Evolutionary conservation across 2,329 filamentous ascomycete genomes (phyloP), one percentile per base, ranked within the genome.

Genomic region (Simplicillium aogashimaense): DNA sequence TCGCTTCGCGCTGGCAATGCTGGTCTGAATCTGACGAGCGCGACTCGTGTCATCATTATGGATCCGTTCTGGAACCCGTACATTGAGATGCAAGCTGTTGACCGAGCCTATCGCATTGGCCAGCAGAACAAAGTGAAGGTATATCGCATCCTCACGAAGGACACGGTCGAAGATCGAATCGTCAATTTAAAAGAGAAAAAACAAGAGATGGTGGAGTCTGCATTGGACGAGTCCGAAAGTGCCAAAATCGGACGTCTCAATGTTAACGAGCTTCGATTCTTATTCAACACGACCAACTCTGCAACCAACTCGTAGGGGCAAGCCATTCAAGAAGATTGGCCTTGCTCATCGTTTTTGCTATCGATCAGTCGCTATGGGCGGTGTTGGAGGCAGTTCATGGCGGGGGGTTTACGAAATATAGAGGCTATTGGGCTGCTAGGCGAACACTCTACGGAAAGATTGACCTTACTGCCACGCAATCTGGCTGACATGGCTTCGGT

Each of bases 51-150:
- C 49, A 86, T 95, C 58, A 84, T 95, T 47, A 78, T 94, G 54
- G 88, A 95, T 55, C 88, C 88, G 0, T 94, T 94, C 64, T 95
- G 87, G 86, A 95, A 95, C 47, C 89, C 88, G 0, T 94, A 83
- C 55, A 83, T 94, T 37, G 89, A 95, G 62, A 86, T 88, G 60
- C 89, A 95, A 61, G 89, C 89, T 4, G 81, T 95, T 38, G 89
- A 94, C 57, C 83, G 89, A 16, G 86, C 88, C 3, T 83, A 95
- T 59, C 83, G 89, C 9, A 89, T 95, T 49, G 88, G 88, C 1
- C 89, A 95, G 62, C 65, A 70, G 48, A 71, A 72, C 4, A 66
- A 78, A 7, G 89, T 95, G 4, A 72, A 78, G 41, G 82, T 95
- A 1, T 87, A 95, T 56, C 81, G 86, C 4, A 74, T 95, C 17